These are phyloP conservation scores for Sporothrix protearum DNA, from an alignment of 2,329 filamentous ascomycete species.

Conservation along the genomic window DNA sequence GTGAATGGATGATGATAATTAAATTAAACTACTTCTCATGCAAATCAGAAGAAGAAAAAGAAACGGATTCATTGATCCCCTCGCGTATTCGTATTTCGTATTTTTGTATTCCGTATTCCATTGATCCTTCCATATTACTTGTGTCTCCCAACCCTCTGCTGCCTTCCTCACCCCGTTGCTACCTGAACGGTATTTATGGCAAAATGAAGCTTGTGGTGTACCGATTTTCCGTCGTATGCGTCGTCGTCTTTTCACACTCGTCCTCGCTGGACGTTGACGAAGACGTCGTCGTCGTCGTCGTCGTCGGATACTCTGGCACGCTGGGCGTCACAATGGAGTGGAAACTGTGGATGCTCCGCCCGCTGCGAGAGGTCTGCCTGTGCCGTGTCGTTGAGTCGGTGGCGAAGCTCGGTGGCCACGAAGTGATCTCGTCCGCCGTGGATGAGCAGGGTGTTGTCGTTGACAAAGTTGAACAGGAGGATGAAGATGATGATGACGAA, in stretches of 20 bases:
- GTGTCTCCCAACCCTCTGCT: too few relatives aligned
- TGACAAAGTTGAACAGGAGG: not conserved
- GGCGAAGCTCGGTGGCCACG: conserved; percentile 6
- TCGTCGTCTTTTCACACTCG: not conserved
- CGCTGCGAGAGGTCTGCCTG: not conserved
- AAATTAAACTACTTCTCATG: too few relatives aligned
- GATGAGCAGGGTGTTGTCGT: not conserved
- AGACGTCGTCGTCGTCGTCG: not conserved
- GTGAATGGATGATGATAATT: too few relatives aligned
- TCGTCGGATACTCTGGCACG: not conserved
- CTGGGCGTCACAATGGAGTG: not conserved
- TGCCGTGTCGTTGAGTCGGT: not conserved
- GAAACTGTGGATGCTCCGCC: not conserved
- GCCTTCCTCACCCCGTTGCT: not conserved
- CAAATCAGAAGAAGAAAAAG: too few relatives aligned
- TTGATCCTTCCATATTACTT: too few relatives aligned
- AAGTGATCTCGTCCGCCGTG: not conserved
- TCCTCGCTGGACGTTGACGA: not conserved
- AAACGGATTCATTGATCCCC: too few relatives aligned
- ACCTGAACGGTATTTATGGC: not conserved
- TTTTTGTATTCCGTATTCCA: too few relatives aligned
- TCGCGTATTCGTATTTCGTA: too few relatives aligned
- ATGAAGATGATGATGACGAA: not conserved
- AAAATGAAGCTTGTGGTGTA: not conserved
- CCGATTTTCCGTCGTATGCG: not conserved